Evolutionary conservation across 805 yeast species (phyloP), one percentile per base, ranked within the genome.

Genomic region (Naumovozyma dairenensis): DNA sequence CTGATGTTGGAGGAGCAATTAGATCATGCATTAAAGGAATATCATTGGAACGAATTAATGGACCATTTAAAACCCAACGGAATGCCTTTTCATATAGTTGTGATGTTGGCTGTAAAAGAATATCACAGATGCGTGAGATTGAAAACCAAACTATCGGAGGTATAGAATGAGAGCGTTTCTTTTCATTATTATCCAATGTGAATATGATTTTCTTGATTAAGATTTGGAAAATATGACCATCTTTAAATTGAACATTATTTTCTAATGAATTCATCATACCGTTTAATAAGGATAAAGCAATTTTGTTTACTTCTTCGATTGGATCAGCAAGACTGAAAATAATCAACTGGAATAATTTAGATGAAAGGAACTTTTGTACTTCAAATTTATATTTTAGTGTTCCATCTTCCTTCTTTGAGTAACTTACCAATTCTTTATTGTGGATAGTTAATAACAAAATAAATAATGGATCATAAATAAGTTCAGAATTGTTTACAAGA

Each of bases 101-200:
- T 41, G 83, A 89, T 0, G 77, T 73, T 0, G 96, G 95, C 40
- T 77, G 74, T 5, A 66, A 53, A 37, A 83, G 52, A 2, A 83
- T 62, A 3, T 73, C 70, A 4, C 74, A 59, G 25, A 85, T 51
- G 33, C 71, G 67, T 1, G 84, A 69, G 25, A 77, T 55, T 35
- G 74, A 51, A 13, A 65, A 59, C 57, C 80, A 71, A n/a, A 77
- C 60, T 13, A 79, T 41, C 3, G 77, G 67, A 0, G 75, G 47
- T 5, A 69, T 39, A n/a, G n/a, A n/a, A n/a, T n/a, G n/a, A n/a
- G n/a, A n/a, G n/a, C n/a, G n/a, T 1, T 46, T 51, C 3, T 38
- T 34, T 6, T 47, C 28, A 12, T 21, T 35, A 33, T 32, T 39
- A 33, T 43, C 51, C 12, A 31, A 35, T 12, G 68, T 59, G 38